Evolutionary conservation across 176 grass and related monocot genomes (phyloP), one percentile per base, ranked within the genome.

Genomic region (Hsuehochloa calcarea): DNA sequence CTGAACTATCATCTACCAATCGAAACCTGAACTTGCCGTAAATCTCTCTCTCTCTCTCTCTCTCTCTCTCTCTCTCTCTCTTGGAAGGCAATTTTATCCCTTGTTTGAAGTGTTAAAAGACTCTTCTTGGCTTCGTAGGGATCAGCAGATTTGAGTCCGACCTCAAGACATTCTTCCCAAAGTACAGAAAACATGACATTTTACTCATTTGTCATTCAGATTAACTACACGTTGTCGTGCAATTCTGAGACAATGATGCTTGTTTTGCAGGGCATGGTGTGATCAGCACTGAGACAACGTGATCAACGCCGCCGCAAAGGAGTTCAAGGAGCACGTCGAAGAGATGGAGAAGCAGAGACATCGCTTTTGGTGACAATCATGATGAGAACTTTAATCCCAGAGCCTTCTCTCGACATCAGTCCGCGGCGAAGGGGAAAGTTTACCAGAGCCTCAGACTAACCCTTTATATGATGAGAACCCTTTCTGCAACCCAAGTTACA

Each of bases 91-190:
- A 70, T 70, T 83, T 26, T 22, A 1, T 1, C 19, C 31, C 40
- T 65, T 67, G 47, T 35, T 82, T 45, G 8, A 52, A 13, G 26
- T 85, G 61, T 67, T 82, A 13, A 52, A 31, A 16, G 6, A 47
- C 45, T 35, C 5, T 46, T 73, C 19, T 58, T 89, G 27, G 27
- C 0, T 17, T 55, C 82, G 59, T 77, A 97, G 95, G 63, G 77
- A 89, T 43, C 87, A 95, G 78, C 91, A 95, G 70, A 89, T 95
- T 11, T 75, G 95, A 93, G 66, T 93, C 93, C 23, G 95, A 95
- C 44, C 87, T 98, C 79, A 95, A 91, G 39, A 88, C 88, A 45
- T 98, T 91, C 85, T 98, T 95, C 43, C 91, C 95, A 31, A 98
- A 85, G 95, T 98, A 90, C 13, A 29, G 5, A 14, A 60, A 39